Evolutionary conservation across 2,329 filamentous ascomycete species (phyloP).

Genomic region (Macrophomina pseudophaseolina): DNA sequence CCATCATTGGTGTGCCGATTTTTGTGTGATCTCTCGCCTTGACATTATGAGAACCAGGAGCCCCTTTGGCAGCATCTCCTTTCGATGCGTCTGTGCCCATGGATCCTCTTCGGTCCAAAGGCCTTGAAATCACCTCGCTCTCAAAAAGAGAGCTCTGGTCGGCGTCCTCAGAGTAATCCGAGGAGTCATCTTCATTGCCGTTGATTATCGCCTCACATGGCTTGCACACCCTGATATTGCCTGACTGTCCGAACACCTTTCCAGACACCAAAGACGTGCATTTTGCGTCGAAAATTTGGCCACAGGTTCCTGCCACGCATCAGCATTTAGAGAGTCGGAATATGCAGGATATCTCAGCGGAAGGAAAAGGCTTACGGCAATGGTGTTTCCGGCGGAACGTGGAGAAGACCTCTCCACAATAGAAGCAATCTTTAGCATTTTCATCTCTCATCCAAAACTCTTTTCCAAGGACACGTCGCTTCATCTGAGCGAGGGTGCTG

Average conservation of each 20-base stretch:
- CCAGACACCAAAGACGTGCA: conserved; percentile 93
- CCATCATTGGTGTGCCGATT: conserved; percentile 64
- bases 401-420: conserved; percentile 87
- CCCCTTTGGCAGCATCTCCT: conserved; percentile 8
- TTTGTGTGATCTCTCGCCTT: conserved; percentile 45
- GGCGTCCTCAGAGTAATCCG: conserved; percentile 85
- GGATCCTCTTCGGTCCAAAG: conserved; percentile 17
- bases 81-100: conserved; percentile 34
- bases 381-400: conserved; percentile 97
- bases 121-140: conserved; percentile 32
- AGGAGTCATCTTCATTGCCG: conserved; percentile 86
- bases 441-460: conserved; percentile 99
- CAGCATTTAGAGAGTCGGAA: not conserved
- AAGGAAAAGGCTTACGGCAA: conserved; percentile 62
- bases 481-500: conserved; percentile 63
- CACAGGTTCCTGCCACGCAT: conserved; percentile 63
- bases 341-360: not conserved
- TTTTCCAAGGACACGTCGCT: conserved; percentile 85
- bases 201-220: conserved; percentile 91
- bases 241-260: conserved; percentile 82
- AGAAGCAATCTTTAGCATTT: conserved; percentile 95
- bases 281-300: conserved; percentile 98
- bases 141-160: conserved; percentile 64
- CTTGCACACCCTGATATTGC: conserved; percentile 87
- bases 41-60: not conserved